phyloP scores from a whole-genome alignment of 1,139 yeast species.

The Diutina pseudorugosa region DNA sequence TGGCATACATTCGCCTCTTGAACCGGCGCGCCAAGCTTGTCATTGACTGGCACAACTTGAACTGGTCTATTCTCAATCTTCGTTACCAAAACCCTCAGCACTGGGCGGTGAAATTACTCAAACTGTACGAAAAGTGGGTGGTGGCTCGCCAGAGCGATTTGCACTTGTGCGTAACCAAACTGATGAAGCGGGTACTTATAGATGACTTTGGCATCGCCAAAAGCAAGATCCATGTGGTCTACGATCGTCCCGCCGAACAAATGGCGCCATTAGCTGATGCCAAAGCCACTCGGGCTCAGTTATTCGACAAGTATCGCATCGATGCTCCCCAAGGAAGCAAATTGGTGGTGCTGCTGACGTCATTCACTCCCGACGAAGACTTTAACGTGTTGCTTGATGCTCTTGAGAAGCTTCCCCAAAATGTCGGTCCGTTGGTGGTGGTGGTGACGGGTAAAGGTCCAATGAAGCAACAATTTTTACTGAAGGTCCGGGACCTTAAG shows the following conservation, averaged over 20 bases:
- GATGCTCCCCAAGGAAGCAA: conserved; percentile 31
- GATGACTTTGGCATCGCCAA: conserved; percentile 37
- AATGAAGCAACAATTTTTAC: conserved; percentile 36
- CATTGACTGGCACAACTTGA: conserved; percentile 95
- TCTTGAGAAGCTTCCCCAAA: conserved; percentile 31
- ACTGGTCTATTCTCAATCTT: conserved; percentile 69
- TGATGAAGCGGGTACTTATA: conserved; percentile 53
- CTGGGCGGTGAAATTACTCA: conserved; percentile 51
- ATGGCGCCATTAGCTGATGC: conserved; percentile 36
- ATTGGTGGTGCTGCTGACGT: conserved; percentile 72
- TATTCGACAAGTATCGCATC: conserved; percentile 23
- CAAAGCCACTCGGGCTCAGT: conserved; percentile 8
- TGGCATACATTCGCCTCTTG: conserved; percentile 39
- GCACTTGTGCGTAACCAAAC: conserved; percentile 71
- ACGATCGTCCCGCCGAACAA: conserved; percentile 65
- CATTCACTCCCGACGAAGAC: conserved; percentile 95
- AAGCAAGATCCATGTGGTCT: conserved; percentile 32
- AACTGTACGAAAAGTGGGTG: conserved; percentile 36
- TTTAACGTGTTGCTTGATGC: conserved; percentile 60
- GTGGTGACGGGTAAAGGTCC: conserved; percentile 96
- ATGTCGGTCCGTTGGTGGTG: conserved; percentile 42
- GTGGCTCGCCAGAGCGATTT: conserved; percentile 55
- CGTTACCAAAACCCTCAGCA: conserved; percentile 43
- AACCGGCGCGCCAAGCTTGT: conserved; percentile 53
- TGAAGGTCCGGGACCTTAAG: conserved; percentile 30